phyloP scores from a whole-genome alignment of 495 filamentous ascomycete species.

The Evernia prunastri region DNA sequence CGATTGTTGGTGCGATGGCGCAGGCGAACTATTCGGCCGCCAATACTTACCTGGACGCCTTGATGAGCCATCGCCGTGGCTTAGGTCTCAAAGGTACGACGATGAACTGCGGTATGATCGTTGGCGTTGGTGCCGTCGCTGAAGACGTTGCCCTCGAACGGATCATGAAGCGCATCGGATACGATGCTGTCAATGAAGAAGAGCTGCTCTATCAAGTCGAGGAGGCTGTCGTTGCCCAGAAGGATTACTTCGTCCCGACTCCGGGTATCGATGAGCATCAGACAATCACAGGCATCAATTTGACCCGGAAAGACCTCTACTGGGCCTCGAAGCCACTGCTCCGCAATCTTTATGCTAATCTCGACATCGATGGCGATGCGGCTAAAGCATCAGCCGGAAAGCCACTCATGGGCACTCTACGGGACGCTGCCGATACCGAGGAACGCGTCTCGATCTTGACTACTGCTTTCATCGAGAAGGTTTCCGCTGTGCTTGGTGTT shows the following conservation, averaged over 20 bases:
- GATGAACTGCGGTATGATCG: slow-evolving; percentile 40
- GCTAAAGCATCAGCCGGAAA: slow-evolving; percentile 11
- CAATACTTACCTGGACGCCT: slow-evolving; percentile 41
- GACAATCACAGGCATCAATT: slow-evolving; percentile 26
- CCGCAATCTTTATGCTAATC: slow-evolving; percentile 26
- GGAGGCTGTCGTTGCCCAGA: slow-evolving; percentile 24
- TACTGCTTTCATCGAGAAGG: slow-evolving; percentile 28
- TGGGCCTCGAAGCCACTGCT: slow-evolving; percentile 26
- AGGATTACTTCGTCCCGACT: slow-evolving; percentile 1
- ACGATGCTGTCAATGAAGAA: slow-evolving; percentile 27
- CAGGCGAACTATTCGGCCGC: slow-evolving; percentile 45
- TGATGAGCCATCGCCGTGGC: slow-evolving; percentile 37
- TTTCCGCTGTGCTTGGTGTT: slow-evolving; percentile 27
- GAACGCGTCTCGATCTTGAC: slow-evolving; percentile 19
- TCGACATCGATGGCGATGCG: slow-evolving; percentile 21
- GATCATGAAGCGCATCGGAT: slow-evolving; percentile 24
- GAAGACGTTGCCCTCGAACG: slow-evolving; percentile 22
- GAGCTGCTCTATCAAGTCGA: slow-evolving; percentile 32
- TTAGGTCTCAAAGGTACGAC: slow-evolving; percentile 33
- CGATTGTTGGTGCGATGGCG: slow-evolving; percentile 31
- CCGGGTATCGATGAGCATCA: slow-evolving; percentile 23
- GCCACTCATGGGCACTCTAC: slow-evolving; percentile 15
- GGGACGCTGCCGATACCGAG: slow-evolving; percentile 11
- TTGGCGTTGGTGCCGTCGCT: slow-evolving; percentile 39
- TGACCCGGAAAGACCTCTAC: slow-evolving; percentile 26